phyloP scores from a whole-genome alignment of 257 asterid genomes.

The Solanum okadae region DNA sequence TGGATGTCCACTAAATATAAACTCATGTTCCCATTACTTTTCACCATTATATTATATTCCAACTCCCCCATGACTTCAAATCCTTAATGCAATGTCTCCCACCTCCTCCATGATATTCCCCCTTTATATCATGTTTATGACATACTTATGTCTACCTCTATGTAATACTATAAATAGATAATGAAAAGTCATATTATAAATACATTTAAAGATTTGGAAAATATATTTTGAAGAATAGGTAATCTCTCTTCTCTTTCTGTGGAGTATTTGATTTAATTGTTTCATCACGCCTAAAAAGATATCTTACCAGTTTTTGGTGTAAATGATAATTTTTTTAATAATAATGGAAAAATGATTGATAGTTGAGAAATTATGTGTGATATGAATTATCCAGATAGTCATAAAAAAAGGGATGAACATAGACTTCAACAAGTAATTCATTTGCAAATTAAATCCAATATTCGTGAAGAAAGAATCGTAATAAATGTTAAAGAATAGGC shows the following conservation, averaged over 20 bases:
- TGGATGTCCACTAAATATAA: not conserved
- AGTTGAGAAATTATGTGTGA: not conserved
- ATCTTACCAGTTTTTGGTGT: not conserved
- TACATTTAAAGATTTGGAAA: not conserved
- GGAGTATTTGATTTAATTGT: not conserved
- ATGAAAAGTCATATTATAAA: not conserved
- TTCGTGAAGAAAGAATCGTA: too few species aligned
- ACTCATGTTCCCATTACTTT: not conserved
- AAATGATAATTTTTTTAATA: not conserved
- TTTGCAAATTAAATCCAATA: too few species aligned
- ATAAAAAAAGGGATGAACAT: too few species aligned
- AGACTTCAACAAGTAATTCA: not conserved
- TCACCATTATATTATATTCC: not conserved
- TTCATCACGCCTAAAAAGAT: not conserved
- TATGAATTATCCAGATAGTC: too few species aligned
- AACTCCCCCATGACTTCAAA: not conserved
- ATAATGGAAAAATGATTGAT: not conserved
- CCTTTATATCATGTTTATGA: too few species aligned
- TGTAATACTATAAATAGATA: not conserved
- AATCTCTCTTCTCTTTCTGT: not conserved
- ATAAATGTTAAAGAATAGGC: too few species aligned
- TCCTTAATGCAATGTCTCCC: not conserved
- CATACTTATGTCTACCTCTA: too few species aligned
- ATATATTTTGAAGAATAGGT: not conserved
- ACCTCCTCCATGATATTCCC: not conserved